A percentile compares a stretch with the other conserved stretches of the same genome.
Evolutionary conservation across 2,329 filamentous ascomycete genomes (phyloP).

Genomic region (Stylonectria norvegica): DNA sequence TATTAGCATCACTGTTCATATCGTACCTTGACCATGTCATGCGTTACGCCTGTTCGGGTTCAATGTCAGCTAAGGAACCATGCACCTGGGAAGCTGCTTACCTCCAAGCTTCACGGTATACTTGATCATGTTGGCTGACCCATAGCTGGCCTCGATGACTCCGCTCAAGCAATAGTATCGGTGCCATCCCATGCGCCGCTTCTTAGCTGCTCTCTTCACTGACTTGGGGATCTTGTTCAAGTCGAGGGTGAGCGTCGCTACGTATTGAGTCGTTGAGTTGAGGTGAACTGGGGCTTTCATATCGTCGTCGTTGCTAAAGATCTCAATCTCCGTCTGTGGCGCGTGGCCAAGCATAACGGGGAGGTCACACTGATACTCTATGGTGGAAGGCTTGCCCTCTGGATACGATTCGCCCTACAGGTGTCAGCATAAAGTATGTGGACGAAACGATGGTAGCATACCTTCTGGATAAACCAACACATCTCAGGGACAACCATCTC

Average conservation of each 20-base stretch:
- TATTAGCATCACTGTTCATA: slow-evolving; percentile 33
- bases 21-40: slow-evolving; percentile 35
- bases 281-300: slow-evolving; percentile 30
- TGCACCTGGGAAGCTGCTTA: slow-evolving; percentile 12
- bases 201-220: slow-evolving; percentile 29
- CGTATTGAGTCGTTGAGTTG: slow-evolving; percentile 26
- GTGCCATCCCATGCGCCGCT: slow-evolving; percentile 34
- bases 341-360: slow-evolving; percentile 33
- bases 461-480: slow-evolving; percentile 40
- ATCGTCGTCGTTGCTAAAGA: slow-evolving; percentile 35
- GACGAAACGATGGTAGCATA: slow-evolving; percentile 10
- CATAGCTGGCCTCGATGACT: slow-evolving; percentile 36
- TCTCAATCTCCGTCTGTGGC: slow-evolving; percentile 38
- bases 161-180: slow-evolving; percentile 37
- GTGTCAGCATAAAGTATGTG: not conserved
- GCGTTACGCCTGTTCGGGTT: slow-evolving; percentile 32
- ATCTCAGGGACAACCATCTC: slow-evolving; percentile 36
- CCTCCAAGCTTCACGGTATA: slow-evolving; percentile 38
- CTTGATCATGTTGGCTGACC: slow-evolving; percentile 38
- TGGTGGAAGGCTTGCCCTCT: slow-evolving; percentile 33
- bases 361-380: slow-evolving; percentile 39
- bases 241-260: slow-evolving; percentile 36
- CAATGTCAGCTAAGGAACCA: not conserved
- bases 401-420: slow-evolving; percentile 37
- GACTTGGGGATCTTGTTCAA: slow-evolving; percentile 32